Percentiles rank a stretch among this genome's conserved stretches.
Conservation (phyloP, 345 rosid genomes). For the Gossypium anomalum region DNA sequence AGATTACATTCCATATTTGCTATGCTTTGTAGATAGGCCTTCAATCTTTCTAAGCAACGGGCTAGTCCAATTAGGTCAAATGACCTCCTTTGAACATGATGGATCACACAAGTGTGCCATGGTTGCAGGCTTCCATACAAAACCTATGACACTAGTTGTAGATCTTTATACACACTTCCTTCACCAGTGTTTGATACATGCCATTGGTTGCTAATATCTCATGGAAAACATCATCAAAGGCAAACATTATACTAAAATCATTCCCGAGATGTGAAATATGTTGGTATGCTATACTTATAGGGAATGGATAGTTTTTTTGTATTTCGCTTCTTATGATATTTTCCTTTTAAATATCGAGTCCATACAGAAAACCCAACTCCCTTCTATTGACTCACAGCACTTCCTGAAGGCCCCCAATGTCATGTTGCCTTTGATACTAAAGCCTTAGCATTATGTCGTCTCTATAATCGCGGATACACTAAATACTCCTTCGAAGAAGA, state of each 20-base stretch:
- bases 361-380: background rate
- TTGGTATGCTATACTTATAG: background rate
- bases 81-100: no score
- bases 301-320: background rate
- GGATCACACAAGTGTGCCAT: no score
- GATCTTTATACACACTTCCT: background rate
- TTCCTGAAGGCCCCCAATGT: background rate
- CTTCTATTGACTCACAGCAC: background rate
- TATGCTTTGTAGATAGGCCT: no score
- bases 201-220: background rate
- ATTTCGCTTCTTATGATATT: background rate
- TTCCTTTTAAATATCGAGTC: background rate
- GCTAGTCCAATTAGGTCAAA: no score
- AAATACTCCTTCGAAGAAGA: background rate
- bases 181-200: accelerated
- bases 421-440: background rate
- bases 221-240: background rate
- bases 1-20: no score
- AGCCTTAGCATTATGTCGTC: background rate
- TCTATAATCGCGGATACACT: background rate
- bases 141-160: no score
- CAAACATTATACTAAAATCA: background rate
- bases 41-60: no score
- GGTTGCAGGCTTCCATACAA: no score
- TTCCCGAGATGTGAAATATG: background rate